Base-by-base conservation (phyloP, 805 yeast species). In the Yamadazyma olivae region DNA sequence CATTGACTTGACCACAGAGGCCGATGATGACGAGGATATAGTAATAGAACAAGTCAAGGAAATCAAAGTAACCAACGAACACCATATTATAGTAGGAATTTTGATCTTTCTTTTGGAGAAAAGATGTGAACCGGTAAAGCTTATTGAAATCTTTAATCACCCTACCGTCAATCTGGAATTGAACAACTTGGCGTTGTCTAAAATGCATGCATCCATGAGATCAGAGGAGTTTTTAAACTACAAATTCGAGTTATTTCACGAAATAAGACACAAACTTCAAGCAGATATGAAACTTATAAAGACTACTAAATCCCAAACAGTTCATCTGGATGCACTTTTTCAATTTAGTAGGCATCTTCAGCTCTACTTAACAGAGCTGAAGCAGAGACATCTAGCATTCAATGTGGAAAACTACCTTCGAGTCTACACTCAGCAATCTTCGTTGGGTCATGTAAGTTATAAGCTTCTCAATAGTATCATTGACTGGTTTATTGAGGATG, bases 231-330 rank as follows among this genome's bases (percentile, higher is more conserved):
- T 36, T 22, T 14, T 27, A 6, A 21, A 28, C 2, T 17, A 28
- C n/a, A 43, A 40, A 23, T 34, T 29, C 15, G 21, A 36, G 12
- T 33, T 53, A 4, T 60, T 61, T 26, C 64, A 60, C 32, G 31
- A 45, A 16, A 49, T 55, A 17, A 41, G 65, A 31, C 64, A 59
- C 32, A 30, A 40, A 20, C 30, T 60, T 15, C 66, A 57, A 24
- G 35, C 36, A 3, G 27, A 44, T 10, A 39, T 38, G 17, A 48
- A 49, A 6, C 41, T 61, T 3, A 56, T 61, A n/a, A 32, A 33
- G 6, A 56, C 53, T 3, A 46, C 57, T 3, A 56, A 43, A 20
- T 33, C 45, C 4, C 61, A 57, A 42, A 43, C 35, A 3, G 57
- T 60, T 2, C 39, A 41, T n/a, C 48, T 44, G 42, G 32, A 34